Evolutionary conservation across 2,329 filamentous ascomycete genomes (phyloP), one percentile per base, ranked within the genome.

Genomic region (Scortechinia acanthostroma): DNA sequence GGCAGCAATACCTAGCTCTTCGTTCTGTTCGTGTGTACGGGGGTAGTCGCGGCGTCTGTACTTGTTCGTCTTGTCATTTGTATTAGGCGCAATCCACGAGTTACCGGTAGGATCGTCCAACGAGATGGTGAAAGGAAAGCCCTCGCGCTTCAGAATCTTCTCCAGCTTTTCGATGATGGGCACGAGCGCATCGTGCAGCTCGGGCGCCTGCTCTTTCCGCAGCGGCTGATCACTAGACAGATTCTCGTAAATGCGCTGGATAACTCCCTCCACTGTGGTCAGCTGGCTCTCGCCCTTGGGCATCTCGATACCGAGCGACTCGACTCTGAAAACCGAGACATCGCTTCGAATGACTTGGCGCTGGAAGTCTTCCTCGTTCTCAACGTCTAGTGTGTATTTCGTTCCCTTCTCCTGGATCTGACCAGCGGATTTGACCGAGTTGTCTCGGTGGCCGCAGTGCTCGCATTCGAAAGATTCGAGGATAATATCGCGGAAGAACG

Each of bases 401-500:
- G 71, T 61, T 28, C 79, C 80, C 46, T 74, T 72, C 53, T 77
- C 71, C 59, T 83, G 79, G 43, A 83, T 83, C 55, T 81, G 67
- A 35, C 76, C 76, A 4, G 80, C 79, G 16, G 77, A 73, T 52
- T 82, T 79, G 45, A 84, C 71, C 37, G 80, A 78, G 53, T 78
- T 78, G 58, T 83, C 80, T 45, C 73, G 72, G 59, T 79, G 74
- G 50, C 70, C 59, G 59, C 80, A 84, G 54, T 81, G 70, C 3
- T 73, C 68, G 59, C 80, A 84, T 48, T 71, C 69, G 58, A 84
- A 84, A 30, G 78, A 83, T 65, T 82, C 80, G 51, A 84, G 71
- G 48, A 84, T 74, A 42, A 83, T 74, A 52, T 83, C 79, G 53
- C 77, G 75, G 66, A 84, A 83, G 66, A 73, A 83, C 1, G 80